Conservation (phyloP, 176 grass and related monocot genomes). For the Hsuehochloa calcarea region DNA sequence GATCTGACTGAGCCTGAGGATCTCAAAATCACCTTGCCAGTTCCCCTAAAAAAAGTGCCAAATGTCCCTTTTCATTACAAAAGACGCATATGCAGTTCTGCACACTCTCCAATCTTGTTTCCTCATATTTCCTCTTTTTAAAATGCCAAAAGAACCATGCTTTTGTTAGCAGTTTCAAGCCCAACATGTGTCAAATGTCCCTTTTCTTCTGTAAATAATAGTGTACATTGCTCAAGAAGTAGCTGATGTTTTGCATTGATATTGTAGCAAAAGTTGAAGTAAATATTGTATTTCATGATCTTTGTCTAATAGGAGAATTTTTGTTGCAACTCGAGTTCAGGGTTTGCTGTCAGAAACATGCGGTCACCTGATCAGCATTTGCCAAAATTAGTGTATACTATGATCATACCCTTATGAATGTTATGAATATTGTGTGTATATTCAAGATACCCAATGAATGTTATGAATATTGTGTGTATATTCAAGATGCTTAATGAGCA, state of each 20-base stretch:
- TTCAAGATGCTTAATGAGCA: no score
- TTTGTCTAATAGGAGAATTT: background rate
- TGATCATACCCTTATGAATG: background rate
- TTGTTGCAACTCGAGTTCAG: background rate
- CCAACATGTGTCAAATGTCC: no score
- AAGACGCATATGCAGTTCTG: background rate
- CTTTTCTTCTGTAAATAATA: background rate
- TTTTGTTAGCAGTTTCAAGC: background rate
- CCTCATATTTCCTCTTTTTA: background rate
- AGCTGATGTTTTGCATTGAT: background rate
- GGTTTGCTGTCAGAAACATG: background rate
- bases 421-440: no score
- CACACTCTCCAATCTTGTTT: background rate
- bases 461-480: no score
- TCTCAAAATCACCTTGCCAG: background rate
- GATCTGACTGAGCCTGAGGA: background rate
- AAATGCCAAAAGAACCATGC: background rate
- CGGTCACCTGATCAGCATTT: background rate
- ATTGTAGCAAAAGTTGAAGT: background rate
- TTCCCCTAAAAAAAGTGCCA: background rate
- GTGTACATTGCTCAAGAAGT: background rate
- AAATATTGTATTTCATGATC: background rate
- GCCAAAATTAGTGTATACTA: background rate
- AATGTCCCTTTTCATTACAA: background rate
- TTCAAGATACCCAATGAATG: no score